Evolutionary conservation across 345 rosid species (phyloP), one percentile per base, ranked within the genome.

Genomic region (Xanthoceras sorbifolium): DNA sequence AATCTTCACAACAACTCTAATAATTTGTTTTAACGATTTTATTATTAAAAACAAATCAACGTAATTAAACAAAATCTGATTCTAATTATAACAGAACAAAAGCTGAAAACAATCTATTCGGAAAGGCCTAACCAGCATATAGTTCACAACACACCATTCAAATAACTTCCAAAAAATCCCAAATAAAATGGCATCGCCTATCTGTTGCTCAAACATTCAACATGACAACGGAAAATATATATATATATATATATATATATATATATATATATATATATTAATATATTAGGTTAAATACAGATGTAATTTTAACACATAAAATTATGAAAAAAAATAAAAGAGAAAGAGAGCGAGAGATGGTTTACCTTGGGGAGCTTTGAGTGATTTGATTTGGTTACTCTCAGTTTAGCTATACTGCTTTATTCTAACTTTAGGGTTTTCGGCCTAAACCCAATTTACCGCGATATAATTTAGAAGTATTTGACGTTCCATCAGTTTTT

Each of bases 381-480:
- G 38, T 46, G 38, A 68, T 26, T 28, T 28, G 15, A 50, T 15
- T 17, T 50, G 55, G 17, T 17, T 50, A 15, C n/a, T 50, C 55
- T 17, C 15, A 50, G n/a, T 50, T 17, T n/a, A 17, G 29, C 22
- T 1, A 18, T 10, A 18, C 9, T 67, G 25, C 29, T 5, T 10
- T 12, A n/a, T 0, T 61, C 20, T n/a, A 11, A 67, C 6, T 60
- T 40, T 72, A 59, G 67, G 76, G 67, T 59, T 72, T 72, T 72
- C 11, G 48, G 54, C 11, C 22, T 22, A 20, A 34, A 18, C 46
- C 6, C 6, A 42, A 9, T 36, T 6, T n/a, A 31, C 29, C 10
- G 6, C 1, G 2, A 1, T 9, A 7, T n/a, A n/a, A n/a, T 0
- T 5, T 0, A 34, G 46, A 20, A 20, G 12, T 17, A n/a, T 34